Percentiles rank a stretch among this genome's conserved stretches.
phyloP scores from a whole-genome alignment of 129 eudicot species.

The Cynara cardunculus region DNA sequence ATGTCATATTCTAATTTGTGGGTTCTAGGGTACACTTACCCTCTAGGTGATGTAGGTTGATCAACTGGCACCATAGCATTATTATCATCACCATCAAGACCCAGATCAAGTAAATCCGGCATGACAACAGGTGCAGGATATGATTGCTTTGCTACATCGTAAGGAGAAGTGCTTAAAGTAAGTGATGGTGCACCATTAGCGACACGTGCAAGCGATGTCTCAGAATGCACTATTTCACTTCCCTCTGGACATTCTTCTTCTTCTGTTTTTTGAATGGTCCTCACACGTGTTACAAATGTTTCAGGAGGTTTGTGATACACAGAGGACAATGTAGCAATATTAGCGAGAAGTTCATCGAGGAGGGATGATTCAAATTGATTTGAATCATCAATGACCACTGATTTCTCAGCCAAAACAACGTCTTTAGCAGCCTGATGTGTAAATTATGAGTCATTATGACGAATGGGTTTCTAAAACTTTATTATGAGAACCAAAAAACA shows the following conservation, averaged over 20 bases:
- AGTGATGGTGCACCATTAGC: conserved; percentile 51
- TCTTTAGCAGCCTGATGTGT: conserved; percentile 74
- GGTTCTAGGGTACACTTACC: conserved; percentile 41
- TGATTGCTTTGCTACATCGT: conserved; percentile 36
- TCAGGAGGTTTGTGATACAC: conserved; percentile 92
- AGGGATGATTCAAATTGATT: conserved; percentile 73
- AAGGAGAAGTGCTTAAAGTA: conserved; percentile 30
- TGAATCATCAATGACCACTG: conserved; percentile 76
- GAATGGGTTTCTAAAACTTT: not conserved
- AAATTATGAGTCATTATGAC: not conserved
- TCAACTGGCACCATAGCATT: conserved; percentile 62
- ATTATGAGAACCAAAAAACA: not conserved
- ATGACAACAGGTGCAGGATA: conserved; percentile 36
- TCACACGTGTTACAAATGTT: conserved; percentile 74
- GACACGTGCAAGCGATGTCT: conserved; percentile 42
- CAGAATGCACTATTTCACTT: conserved; percentile 52
- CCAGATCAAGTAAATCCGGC: conserved; percentile 74
- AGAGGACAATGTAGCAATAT: conserved; percentile 75
- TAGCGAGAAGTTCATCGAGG: conserved; percentile 75
- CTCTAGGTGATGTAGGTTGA: conserved; percentile 52
- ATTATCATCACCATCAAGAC: conserved; percentile 28
- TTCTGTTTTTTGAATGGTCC: conserved; percentile 58
- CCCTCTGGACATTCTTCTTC: conserved; percentile 73
- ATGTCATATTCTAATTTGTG: too few relatives aligned
- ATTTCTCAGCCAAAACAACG: conserved; percentile 80